Percentiles rank a stretch among this genome's conserved stretches.
Conservation (phyloP, 805 yeast genomes). For the Starmerella sirachaensis region DNA sequence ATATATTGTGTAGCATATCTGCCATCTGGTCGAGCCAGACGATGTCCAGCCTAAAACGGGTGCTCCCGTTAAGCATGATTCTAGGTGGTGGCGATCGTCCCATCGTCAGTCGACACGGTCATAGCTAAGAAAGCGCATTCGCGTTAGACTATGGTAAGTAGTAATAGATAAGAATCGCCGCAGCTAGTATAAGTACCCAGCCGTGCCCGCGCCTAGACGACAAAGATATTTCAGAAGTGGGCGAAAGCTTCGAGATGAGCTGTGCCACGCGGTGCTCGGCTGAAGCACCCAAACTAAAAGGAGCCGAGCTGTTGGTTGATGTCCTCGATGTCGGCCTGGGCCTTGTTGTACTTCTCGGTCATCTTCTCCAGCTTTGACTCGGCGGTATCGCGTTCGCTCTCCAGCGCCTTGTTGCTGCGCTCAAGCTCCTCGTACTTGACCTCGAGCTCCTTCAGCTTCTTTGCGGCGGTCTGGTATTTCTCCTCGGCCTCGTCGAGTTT, state of each 20-base stretch:
- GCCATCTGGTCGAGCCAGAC: too few species aligned
- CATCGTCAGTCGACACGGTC: too few species aligned
- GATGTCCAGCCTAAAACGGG: too few species aligned
- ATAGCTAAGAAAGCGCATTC: too few species aligned
- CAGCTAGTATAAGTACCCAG: too few species aligned
- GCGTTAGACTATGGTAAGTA: too few species aligned
- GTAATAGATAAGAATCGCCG: too few species aligned
- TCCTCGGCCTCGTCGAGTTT: conserved; percentile 84
- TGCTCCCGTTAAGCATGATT: too few species aligned
- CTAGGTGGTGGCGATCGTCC: too few species aligned
- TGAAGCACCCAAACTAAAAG: conserved; percentile 22
- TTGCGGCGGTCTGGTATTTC: conserved; percentile 84
- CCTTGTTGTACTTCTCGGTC: conserved; percentile 64
- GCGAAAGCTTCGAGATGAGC: neutral
- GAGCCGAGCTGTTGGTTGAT: conserved; percentile 90
- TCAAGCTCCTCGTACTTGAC: conserved; percentile 92
- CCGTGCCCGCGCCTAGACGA: too few species aligned
- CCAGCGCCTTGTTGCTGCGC: conserved; percentile 84
- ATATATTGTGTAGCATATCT: too few species aligned
- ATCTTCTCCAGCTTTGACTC: conserved; percentile 87
- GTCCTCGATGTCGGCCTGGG: conserved; percentile 91
- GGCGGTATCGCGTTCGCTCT: conserved; percentile 80
- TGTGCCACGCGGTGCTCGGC: neutral
- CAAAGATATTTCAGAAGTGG: too few species aligned
- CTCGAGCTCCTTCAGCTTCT: conserved; percentile 88